Evolutionary conservation across 2,329 filamentous ascomycete species (phyloP).

Genomic region (Cercospora sojina): DNA sequence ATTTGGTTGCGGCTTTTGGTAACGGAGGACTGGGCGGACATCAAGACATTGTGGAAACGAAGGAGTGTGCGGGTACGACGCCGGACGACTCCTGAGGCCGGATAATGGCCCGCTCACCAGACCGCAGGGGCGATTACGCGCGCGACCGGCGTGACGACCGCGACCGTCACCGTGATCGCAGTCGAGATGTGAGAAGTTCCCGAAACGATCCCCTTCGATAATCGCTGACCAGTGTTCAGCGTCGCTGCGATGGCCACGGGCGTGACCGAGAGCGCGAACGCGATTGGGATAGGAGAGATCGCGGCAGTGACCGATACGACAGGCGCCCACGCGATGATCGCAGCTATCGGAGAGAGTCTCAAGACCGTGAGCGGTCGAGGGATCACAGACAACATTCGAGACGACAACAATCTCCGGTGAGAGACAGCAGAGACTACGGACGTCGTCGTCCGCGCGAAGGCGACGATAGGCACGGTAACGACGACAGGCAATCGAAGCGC

Average conservation of each 20-base stretch:
- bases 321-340: conserved; percentile 27
- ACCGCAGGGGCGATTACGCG: conserved; percentile 27
- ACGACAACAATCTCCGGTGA: conserved; percentile 23
- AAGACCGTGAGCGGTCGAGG: conserved; percentile 27
- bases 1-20: neutral
- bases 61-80: conserved; percentile 14
- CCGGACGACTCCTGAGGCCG: conserved; percentile 16
- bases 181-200: conserved; percentile 11
- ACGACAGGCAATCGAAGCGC: conserved; percentile 57
- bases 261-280: conserved; percentile 24
- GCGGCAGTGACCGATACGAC: conserved; percentile 21
- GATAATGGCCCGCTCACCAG: conserved; percentile 30
- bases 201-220: neutral
- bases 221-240: conserved; percentile 16
- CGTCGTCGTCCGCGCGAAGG: conserved; percentile 58
- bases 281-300: conserved; percentile 25
- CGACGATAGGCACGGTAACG: conserved; percentile 26
- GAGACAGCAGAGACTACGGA: conserved; percentile 39
- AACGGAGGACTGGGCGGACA: neutral
- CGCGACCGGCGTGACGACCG: conserved; percentile 23
- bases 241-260: conserved; percentile 11
- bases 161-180: conserved; percentile 29
- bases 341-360: conserved; percentile 19
- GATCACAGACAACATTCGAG: conserved; percentile 42
- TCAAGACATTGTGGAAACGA: neutral